A percentile compares a stretch with the other conserved stretches of the same genome.
Conservation (phyloP, 441 rosid species). For the Macaranga tanarius region DNA sequence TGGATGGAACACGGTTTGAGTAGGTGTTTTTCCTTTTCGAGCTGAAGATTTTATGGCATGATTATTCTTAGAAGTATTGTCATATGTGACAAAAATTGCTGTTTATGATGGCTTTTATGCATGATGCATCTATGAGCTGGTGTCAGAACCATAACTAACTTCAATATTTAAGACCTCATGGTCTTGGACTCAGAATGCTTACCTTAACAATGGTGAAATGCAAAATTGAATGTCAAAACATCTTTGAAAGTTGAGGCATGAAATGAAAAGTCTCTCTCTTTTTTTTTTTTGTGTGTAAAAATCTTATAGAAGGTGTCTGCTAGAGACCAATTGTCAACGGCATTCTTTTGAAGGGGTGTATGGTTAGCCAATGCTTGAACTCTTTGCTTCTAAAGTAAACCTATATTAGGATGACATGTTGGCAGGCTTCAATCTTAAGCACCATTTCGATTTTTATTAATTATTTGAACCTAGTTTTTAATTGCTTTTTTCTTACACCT, state of each 20-base stretch:
- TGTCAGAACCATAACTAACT: no score
- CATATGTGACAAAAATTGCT: slow-evolving; percentile 5
- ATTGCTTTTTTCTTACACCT: neutral
- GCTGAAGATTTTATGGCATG: slow-evolving; percentile 9
- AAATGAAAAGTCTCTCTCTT: neutral
- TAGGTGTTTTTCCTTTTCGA: slow-evolving; percentile 53
- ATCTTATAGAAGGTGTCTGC: neutral
- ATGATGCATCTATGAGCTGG: neutral
- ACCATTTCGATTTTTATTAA: neutral
- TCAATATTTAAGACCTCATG: neutral
- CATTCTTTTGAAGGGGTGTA: neutral
- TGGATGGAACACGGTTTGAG: slow-evolving; percentile 99
- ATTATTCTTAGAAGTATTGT: slow-evolving; percentile 17
- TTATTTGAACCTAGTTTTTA: neutral
- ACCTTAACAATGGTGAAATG: neutral
- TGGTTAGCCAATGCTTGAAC: neutral
- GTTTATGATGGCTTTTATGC: neutral
- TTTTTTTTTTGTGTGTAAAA: neutral
- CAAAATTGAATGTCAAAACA: neutral
- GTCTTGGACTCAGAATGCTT: neutral
- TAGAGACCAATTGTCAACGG: neutral
- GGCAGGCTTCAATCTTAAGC: neutral
- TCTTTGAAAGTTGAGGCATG: neutral
- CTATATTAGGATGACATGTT: neutral
- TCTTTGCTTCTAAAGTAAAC: neutral